Percentiles rank a stretch among this genome's conserved stretches.
Conservation (phyloP, 768 basidiomycete species). For the Lactifluus subvellereus region DNA sequence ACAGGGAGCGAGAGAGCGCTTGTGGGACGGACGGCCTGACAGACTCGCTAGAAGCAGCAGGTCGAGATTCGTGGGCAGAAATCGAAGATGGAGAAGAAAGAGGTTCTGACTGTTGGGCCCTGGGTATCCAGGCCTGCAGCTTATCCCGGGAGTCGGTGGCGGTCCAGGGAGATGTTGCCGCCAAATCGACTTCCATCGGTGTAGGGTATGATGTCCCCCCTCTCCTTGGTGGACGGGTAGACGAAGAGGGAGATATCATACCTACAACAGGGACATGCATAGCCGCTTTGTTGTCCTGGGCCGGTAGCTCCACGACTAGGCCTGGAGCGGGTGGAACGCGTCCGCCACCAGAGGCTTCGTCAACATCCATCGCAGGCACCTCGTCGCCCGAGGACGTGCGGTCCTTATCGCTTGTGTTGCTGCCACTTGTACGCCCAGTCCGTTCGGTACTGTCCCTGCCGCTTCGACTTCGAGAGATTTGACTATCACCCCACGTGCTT, state of each 20-base stretch:
- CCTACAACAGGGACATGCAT: constrained; percentile 20
- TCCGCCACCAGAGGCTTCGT: constrained; percentile 24
- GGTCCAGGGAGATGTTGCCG: constrained; percentile 12
- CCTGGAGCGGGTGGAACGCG: constrained; percentile 6
- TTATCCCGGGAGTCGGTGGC: constrained; percentile 3
- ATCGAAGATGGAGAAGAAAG: constrained; percentile 18
- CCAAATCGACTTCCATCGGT: constrained; percentile 12
- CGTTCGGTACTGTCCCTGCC: constrained; percentile 19
- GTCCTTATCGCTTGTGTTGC: constrained; percentile 22
- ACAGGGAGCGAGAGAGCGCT: constrained; percentile 19
- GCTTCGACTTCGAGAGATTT: constrained; percentile 12
- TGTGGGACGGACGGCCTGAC: background rate
- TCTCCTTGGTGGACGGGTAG: background rate
- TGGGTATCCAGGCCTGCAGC: constrained; percentile 15
- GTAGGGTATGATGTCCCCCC: background rate
- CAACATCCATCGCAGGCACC: constrained; percentile 30
- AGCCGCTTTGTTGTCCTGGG: constrained; percentile 13
- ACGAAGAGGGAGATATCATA: constrained; percentile 5
- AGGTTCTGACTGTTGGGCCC: constrained; percentile 3
- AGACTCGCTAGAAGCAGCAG: constrained; percentile 3
- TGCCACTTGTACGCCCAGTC: constrained; percentile 22
- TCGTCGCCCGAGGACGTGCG: constrained; percentile 25
- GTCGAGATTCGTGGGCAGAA: constrained; percentile 7
- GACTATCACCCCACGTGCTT: constrained; percentile 21
- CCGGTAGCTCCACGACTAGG: constrained; percentile 17